Evolutionary conservation across 2,329 filamentous ascomycete genomes (phyloP).

Genomic region (Trichoderma sp.): DNA sequence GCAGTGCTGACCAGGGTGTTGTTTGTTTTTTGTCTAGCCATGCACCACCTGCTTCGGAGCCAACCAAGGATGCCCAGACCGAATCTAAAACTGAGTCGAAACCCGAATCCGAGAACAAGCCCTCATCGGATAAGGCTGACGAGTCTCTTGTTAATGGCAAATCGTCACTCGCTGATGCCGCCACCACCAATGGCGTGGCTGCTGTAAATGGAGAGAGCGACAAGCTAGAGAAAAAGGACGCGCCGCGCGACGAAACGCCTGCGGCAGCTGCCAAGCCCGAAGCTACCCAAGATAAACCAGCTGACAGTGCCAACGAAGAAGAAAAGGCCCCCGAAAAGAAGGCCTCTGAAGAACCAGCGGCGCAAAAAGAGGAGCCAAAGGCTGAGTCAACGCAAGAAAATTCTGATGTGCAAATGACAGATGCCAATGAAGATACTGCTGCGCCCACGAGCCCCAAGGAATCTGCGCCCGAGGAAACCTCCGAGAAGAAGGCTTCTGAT

Average conservation of each 20-base stretch:
- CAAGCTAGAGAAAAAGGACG: conserved; percentile 30
- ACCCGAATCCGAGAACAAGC: conserved; percentile 26
- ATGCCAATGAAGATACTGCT: conserved; percentile 16
- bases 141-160: conserved; percentile 32
- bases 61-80: conserved; percentile 27
- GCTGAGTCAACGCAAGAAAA: conserved; percentile 15
- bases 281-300: conserved; percentile 19
- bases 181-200: conserved; percentile 24
- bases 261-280: neutral
- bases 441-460: conserved; percentile 12
- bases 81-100: conserved; percentile 28
- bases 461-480: conserved; percentile 6
- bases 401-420: conserved; percentile 37
- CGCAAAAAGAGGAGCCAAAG: conserved; percentile 2
- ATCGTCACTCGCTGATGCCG: conserved; percentile 12
- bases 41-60: conserved; percentile 12
- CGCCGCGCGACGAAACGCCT: conserved; percentile 6
- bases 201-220: conserved; percentile 14
- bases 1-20: conserved; percentile 34
- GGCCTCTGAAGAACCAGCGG: conserved; percentile 12
- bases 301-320: conserved; percentile 2
- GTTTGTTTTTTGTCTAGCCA: conserved; percentile 26
- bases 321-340: conserved; percentile 29
- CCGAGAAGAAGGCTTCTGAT: conserved; percentile 8
- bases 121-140: conserved; percentile 29